phyloP scores from a whole-genome alignment of 768 basidiomycete genomes.

The Clitopilus hobsonii region DNA sequence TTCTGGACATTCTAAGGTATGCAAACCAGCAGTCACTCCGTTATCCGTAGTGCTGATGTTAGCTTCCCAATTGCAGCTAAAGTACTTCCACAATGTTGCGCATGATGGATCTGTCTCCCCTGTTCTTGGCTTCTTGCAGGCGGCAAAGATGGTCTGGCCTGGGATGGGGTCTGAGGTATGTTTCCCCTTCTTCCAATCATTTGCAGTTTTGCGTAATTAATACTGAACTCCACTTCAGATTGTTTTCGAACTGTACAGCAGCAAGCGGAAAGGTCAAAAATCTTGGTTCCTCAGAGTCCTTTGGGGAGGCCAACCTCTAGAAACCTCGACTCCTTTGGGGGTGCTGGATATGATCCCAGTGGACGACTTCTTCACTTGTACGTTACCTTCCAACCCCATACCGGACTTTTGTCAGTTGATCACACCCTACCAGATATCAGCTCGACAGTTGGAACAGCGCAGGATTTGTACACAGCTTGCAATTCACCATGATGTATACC shows the following conservation, averaged over 20 bases:
- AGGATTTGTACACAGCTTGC: too few relatives aligned
- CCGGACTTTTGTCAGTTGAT: neutral
- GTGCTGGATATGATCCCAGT: slow-evolving; percentile 41
- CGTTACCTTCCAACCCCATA: slow-evolving; percentile 9
- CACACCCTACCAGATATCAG: neutral
- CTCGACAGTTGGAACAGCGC: neutral
- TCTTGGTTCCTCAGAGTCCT: slow-evolving; percentile 39
- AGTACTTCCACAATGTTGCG: slow-evolving; percentile 42
- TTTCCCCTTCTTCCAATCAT: neutral
- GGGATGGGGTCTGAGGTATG: slow-evolving; percentile 48
- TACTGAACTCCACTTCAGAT: slow-evolving; percentile 16
- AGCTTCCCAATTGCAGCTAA: slow-evolving; percentile 20
- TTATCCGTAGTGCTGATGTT: too few relatives aligned
- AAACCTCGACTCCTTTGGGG: slow-evolving; percentile 43
- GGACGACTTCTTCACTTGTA: slow-evolving; percentile 37
- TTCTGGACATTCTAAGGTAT: slow-evolving; percentile 29
- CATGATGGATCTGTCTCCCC: slow-evolving; percentile 49
- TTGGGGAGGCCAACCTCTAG: slow-evolving; percentile 47
- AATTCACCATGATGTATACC: too few relatives aligned
- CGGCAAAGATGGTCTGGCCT: slow-evolving; percentile 50
- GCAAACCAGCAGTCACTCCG: too few relatives aligned
- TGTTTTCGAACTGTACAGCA: slow-evolving; percentile 40
- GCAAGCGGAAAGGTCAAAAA: neutral
- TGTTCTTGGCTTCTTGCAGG: slow-evolving; percentile 44
- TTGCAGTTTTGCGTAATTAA: neutral